phyloP scores from a whole-genome alignment of 1,139 yeast species.

The Pichia sp. region DNA sequence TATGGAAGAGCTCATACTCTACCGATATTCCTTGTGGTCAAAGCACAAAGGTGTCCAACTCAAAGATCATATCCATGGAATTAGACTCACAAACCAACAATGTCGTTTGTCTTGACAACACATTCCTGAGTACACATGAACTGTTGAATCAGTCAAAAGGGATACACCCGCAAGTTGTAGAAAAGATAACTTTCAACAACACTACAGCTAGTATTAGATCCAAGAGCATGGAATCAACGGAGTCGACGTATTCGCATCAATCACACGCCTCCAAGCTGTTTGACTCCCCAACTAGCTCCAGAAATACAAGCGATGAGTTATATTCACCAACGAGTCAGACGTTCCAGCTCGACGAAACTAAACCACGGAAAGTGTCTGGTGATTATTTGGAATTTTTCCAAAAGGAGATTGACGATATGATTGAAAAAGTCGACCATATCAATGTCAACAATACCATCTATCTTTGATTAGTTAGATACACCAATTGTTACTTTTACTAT shows the following conservation, averaged over 20 bases:
- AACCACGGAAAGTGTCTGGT: not conserved
- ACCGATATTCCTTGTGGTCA: slow-evolving; percentile 1
- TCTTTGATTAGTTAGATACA: not conserved
- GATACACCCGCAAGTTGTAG: not conserved
- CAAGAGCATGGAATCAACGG: too few species aligned
- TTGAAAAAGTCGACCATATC: slow-evolving; percentile 13
- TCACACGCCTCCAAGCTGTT: not conserved
- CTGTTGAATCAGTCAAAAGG: not conserved
- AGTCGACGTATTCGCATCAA: too few species aligned
- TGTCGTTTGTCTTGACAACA: slow-evolving; percentile 16
- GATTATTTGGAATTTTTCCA: slow-evolving; percentile 11
- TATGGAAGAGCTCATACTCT: too few species aligned
- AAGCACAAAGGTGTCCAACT: slow-evolving; percentile 11
- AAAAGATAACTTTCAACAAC: not conserved
- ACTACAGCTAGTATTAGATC: not conserved
- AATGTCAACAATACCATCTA: slow-evolving; percentile 18
- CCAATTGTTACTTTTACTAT: too few species aligned
- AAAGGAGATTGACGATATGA: slow-evolving; percentile 16
- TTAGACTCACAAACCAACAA: not conserved
- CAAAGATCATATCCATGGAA: slow-evolving; percentile 13
- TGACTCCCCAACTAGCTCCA: not conserved
- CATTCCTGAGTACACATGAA: slow-evolving; percentile 15
- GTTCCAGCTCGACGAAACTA: not conserved
- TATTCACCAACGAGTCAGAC: not conserved
- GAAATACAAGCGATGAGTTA: slow-evolving; percentile 1